Percentiles rank a stretch among this genome's conserved stretches.
These are phyloP conservation scores for Whalleya microplaca DNA, from an alignment of 2,329 filamentous ascomycete species.

Conservation along the genomic window DNA sequence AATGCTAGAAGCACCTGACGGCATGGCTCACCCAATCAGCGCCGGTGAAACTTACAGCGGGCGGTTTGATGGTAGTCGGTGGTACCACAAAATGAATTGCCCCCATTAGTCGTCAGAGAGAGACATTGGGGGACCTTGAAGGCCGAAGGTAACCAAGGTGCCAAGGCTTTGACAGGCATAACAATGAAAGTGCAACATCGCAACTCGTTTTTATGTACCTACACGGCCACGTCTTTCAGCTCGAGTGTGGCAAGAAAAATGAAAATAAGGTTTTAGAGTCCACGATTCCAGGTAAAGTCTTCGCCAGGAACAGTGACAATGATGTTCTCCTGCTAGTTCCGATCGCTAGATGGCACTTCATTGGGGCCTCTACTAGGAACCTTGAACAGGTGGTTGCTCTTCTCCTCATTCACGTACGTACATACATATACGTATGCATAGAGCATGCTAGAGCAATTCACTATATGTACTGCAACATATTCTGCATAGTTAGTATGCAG, in stretches of 20 bases:
- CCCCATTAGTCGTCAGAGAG: not conserved
- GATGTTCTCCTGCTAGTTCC: not conserved
- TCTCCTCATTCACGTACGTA: not conserved
- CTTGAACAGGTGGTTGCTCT: not conserved
- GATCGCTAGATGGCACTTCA: not conserved
- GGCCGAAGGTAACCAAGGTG: not conserved
- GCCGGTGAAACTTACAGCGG: not conserved
- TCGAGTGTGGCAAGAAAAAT: no score
- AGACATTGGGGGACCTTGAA: not conserved
- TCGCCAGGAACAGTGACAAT: not conserved
- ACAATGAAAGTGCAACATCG: no score
- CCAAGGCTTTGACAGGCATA: not conserved
- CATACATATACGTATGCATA: not conserved
- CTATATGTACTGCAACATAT: not conserved
- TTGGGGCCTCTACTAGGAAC: not conserved
- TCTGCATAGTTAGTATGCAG: not conserved
- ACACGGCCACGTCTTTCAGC: no score
- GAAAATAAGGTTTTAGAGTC: no score
- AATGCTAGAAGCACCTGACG: slow-evolving; percentile 32
- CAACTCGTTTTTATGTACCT: no score
- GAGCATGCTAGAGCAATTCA: not conserved
- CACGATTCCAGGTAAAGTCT: no score
- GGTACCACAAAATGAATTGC: not conserved
- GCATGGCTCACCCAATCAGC: slow-evolving; percentile 22
- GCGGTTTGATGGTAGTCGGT: not conserved